A percentile compares a stretch with the other conserved stretches of the same genome.
Evolutionary conservation across 768 basidiomycete genomes (phyloP).

Genomic region (Chalciporus piperatus): DNA sequence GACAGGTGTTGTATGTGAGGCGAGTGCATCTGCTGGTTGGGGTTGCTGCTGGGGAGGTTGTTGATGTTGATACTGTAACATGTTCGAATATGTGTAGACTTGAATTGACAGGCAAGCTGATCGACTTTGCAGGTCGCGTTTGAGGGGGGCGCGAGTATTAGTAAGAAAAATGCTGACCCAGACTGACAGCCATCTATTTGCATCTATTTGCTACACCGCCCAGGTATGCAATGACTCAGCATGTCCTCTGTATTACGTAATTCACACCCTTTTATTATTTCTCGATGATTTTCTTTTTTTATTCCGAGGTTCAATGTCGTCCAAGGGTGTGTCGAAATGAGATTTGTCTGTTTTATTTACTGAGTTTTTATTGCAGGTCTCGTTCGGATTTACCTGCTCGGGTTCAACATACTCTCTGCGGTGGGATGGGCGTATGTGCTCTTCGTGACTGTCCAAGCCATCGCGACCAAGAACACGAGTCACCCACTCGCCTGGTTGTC

Average conservation of each 20-base stretch:
- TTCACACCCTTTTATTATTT: too few species aligned
- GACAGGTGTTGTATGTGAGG: slow-evolving; percentile 19
- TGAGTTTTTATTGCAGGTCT: background rate
- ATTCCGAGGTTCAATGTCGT: too few species aligned
- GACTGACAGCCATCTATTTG: slow-evolving; percentile 15
- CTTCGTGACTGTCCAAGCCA: slow-evolving; percentile 46
- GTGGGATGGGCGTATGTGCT: slow-evolving; percentile 77
- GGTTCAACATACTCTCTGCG: slow-evolving; percentile 76
- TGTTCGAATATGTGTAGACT: background rate
- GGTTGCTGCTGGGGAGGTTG: slow-evolving; percentile 24
- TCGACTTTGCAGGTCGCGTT: slow-evolving; percentile 25
- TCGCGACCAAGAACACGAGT: slow-evolving; percentile 20
- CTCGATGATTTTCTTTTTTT: too few species aligned
- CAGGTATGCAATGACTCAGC: slow-evolving; percentile 16
- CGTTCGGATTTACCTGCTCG: slow-evolving; percentile 55
- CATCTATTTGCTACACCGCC: slow-evolving; percentile 21
- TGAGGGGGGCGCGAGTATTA: slow-evolving; percentile 36
- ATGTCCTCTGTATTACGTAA: slow-evolving; percentile 9
- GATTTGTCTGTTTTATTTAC: background rate
- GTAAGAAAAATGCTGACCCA: slow-evolving; percentile 31
- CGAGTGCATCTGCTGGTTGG: slow-evolving; percentile 17
- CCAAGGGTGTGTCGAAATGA: too few species aligned
- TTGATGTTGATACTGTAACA: slow-evolving; percentile 17
- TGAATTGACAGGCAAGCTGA: background rate
- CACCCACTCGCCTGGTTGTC: slow-evolving; percentile 36